Conservation (phyloP, 1,284 basidiomycete species). For the Naganishia cerealis region DNA sequence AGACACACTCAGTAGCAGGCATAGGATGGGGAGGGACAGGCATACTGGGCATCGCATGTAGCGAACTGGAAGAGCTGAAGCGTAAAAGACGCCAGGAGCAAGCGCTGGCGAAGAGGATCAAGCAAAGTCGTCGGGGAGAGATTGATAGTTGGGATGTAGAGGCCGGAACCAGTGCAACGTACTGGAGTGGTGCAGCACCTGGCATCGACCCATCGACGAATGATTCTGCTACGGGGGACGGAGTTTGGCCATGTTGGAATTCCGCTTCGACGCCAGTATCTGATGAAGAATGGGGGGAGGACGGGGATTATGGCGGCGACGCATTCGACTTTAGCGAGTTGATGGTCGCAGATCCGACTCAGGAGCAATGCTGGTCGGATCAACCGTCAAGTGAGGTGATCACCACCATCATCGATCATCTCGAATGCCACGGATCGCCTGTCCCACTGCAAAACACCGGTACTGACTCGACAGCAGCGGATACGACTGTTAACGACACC, state of each 20-base stretch:
- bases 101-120: background rate
- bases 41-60: background rate
- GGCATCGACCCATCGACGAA: background rate
- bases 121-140: conserved; percentile 16
- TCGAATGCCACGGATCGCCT: background rate
- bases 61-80: conserved; percentile 14
- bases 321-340: conserved; percentile 3
- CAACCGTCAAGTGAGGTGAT: background rate
- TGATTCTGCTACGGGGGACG: background rate
- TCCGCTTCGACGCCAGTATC: conserved; percentile 1
- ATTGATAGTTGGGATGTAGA: conserved; percentile 13
- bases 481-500: background rate
- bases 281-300: conserved; percentile 26
- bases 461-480: background rate
- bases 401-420: background rate
- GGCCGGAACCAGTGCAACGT: background rate
- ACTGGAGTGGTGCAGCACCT: background rate
- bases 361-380: background rate
- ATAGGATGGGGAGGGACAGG: background rate
- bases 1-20: background rate
- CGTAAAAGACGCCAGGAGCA: background rate
- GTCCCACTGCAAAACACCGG: background rate
- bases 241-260: background rate
- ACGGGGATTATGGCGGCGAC: conserved; percentile 6
- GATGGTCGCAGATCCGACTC: conserved; percentile 2